Conservation (phyloP, 2,329 filamentous ascomycete genomes). For the Fusarium brevicatenulatum region DNA sequence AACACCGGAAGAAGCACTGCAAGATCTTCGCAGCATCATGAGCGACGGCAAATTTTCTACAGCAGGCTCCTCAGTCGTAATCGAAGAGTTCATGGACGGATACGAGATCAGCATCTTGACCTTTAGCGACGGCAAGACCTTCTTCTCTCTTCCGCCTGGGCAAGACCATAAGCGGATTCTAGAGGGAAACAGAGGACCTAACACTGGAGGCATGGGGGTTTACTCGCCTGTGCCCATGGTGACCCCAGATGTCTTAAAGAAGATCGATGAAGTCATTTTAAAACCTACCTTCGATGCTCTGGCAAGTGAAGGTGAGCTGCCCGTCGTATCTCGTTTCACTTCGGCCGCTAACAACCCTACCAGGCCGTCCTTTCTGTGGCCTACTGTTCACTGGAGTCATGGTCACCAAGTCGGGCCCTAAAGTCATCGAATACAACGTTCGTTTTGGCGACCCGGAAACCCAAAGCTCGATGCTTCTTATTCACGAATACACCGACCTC, state of each 20-base stretch:
- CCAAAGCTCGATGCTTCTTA: constrained; percentile 80
- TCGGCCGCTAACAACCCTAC: background rate
- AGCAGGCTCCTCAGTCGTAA: constrained; percentile 75
- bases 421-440: constrained; percentile 89
- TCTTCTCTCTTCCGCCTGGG: constrained; percentile 72
- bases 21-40: constrained; percentile 75
- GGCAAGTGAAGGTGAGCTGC: constrained; percentile 59
- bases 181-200: constrained; percentile 75
- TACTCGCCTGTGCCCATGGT: constrained; percentile 73
- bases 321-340: background rate
- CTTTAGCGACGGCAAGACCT: constrained; percentile 73
- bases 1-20: constrained; percentile 67
- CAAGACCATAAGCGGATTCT: constrained; percentile 79
- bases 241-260: constrained; percentile 60
- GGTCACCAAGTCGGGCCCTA: constrained; percentile 80
- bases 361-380: constrained; percentile 65
- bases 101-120: constrained; percentile 76
- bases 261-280: constrained; percentile 68
- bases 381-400: constrained; percentile 85
- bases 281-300: constrained; percentile 73
- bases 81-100: constrained; percentile 76
- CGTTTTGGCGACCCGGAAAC: constrained; percentile 90
- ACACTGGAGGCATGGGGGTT: constrained; percentile 81
- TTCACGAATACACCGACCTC: constrained; percentile 80
- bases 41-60: constrained; percentile 70